Evolutionary conservation across 202 grass and related monocot species (phyloP).

Genomic region (Panicum hallii): DNA sequence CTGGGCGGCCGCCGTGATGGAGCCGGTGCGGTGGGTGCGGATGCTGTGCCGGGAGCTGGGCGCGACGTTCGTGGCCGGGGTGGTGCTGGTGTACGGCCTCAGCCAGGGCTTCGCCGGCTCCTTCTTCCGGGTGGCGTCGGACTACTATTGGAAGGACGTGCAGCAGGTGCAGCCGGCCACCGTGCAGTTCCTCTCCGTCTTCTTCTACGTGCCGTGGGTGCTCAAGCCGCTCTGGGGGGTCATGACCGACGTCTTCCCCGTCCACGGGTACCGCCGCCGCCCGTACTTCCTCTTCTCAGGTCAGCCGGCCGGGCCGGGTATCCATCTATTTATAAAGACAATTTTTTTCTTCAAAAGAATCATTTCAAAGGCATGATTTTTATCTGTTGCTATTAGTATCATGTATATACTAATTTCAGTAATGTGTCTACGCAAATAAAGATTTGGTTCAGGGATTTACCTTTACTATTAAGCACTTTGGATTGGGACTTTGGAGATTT

Average conservation of each 20-base stretch:
- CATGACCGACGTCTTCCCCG: slow-evolving; percentile 77
- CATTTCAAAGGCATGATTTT: neutral
- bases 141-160: slow-evolving; percentile 99
- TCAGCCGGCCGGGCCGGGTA: slow-evolving; percentile 38
- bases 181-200: slow-evolving; percentile 73
- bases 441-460: neutral
- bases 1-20: slow-evolving; percentile 28
- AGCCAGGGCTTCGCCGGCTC: slow-evolving; percentile 82
- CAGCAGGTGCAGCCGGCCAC: slow-evolving; percentile 77
- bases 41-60: slow-evolving; percentile 87
- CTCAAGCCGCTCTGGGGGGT: slow-evolving; percentile 95
- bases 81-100: slow-evolving; percentile 80
- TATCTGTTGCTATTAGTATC: neutral
- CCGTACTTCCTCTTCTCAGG: slow-evolving; percentile 88
- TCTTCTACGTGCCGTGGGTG: slow-evolving; percentile 77
- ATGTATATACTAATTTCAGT: slow-evolving; percentile 19
- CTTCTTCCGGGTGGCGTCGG: slow-evolving; percentile 71
- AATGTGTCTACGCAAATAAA: neutral
- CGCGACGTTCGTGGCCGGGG: slow-evolving; percentile 70
- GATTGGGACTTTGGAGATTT: neutral
- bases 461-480: neutral
- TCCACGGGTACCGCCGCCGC: slow-evolving; percentile 74
- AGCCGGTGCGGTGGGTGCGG: slow-evolving; percentile 73
- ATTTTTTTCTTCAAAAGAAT: neutral
- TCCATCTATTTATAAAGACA: neutral